Base-by-base conservation (phyloP, 768 basidiomycete genomes). In the Mycena leptocephala region DNA sequence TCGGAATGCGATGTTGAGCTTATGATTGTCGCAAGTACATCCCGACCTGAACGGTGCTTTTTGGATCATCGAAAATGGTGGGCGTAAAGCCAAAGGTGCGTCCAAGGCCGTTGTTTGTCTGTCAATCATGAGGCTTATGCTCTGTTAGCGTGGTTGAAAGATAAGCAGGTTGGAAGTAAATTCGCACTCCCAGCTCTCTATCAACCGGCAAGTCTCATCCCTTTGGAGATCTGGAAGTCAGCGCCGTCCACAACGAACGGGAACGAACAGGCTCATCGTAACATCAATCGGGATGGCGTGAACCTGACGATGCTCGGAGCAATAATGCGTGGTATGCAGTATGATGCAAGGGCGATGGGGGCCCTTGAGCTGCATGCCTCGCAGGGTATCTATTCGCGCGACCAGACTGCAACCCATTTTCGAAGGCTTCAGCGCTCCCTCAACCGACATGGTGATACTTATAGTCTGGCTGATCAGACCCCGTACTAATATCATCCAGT, bases 141-240 rank as follows among this genome's bases (percentile, higher is more conserved):
- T 37, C 26, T 5, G 6, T 30, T n/a, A 84, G 83, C 79, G 14
- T 83, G 82, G 83, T 72, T 83, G 8, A 80, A 81, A 20, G 82
- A 84, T 63, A 83, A 84, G 63, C 46, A 32, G 20, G 37, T 41
- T 9, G 70, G 48, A 16, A 72, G 62, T 26, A 72, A 73, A 53
- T 82, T 82, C 72, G 81, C 76, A 0, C 37, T 83, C 0, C 71
- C 82, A 24, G 83, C 80, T 5, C 24, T 84, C 5, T 83, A 82
- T 53, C 80, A 77, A 32, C 83, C 81, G 1, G 16, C 9, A 5
- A 84, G 83, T 63, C 69, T 81, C n/a, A 83, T 83, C 22, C 83
- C 82, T 2, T 72, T 76, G 24, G 74, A 79, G 22, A 72, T 82
- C 18, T 84, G 83, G 83, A 74, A 77, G 59, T 80, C 83, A 0